These are phyloP conservation scores for Paramecium primaurelia DNA, from an alignment of 73 alveolate species.

Conservation along the genomic window DNA sequence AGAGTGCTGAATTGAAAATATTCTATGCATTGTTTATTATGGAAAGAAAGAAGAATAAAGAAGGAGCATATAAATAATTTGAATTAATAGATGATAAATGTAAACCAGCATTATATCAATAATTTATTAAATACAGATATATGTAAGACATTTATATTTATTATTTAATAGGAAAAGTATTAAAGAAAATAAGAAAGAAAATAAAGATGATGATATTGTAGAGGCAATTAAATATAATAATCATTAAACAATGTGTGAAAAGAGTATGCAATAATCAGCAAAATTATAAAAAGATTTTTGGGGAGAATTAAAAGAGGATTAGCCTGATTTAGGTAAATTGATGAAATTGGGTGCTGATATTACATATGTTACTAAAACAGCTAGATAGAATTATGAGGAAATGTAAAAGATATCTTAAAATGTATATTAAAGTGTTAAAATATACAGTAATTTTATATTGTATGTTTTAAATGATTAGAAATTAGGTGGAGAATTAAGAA, in stretches of 20 bases:
- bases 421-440: conserved; percentile 73
- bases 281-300: conserved; percentile 83
- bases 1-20: conserved; percentile 79
- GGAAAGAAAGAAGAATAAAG: conserved; percentile 84
- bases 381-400: conserved; percentile 76
- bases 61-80: conserved; percentile 79
- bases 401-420: conserved; percentile 80
- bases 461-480: conserved; percentile 85
- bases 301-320: conserved; percentile 81
- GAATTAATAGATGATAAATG: conserved; percentile 64
- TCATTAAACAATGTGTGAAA: conserved; percentile 72
- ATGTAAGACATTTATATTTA: background rate
- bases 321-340: conserved; percentile 81
- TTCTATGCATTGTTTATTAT: conserved; percentile 86
- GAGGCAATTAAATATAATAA: conserved; percentile 76
- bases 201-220: conserved; percentile 80
- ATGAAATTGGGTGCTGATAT: conserved; percentile 85
- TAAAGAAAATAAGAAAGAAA: conserved; percentile 62
- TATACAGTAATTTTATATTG: conserved; percentile 80
- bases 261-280: conserved; percentile 75
- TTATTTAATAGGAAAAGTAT: conserved; percentile 19
- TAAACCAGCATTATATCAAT: conserved; percentile 90
- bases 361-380: conserved; percentile 73
- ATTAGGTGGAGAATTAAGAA: conserved; percentile 81
- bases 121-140: conserved; percentile 83